Base-by-base conservation (phyloP, 2,329 filamentous ascomycete species). In the Dactylellina sp. region DNA sequence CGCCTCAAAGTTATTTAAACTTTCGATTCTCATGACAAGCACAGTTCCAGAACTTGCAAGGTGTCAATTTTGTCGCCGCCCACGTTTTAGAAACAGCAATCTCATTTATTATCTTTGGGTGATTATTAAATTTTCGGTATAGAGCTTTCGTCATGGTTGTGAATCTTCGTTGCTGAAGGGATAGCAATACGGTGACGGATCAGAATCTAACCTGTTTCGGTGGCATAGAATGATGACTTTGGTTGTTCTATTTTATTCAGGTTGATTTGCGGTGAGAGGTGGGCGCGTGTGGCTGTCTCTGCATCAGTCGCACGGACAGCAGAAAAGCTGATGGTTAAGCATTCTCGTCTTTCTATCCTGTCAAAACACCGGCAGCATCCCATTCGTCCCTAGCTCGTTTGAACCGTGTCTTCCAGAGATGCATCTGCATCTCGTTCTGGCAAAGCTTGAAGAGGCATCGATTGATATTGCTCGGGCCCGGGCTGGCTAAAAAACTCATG, bases 221-320 rank as follows among this genome's bases (percentile, higher is more conserved):
- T 32, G 22, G 2, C 24, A 28, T 25, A 22, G 24, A 50, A 50
- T 14, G 18, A 11, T 25, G 47, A 6, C n/a, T 47, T 47, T 24
- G n/a, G 2, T 47, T 22, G 11, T 5, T 18, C 9, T 47, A 6
- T 18, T 47, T 5, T 18, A 11, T 24, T 16, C 20, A 47, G 16
- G 3, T 47, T 14, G 5, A 5, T 2, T 16, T 20, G 4, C 12
- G 5, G 44, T 47, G n/a, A 4, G 22, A 11, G 44, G n/a, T 22
- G n/a, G 4, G 16, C 44, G 14, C 20, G 46, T 52, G 60, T 64
- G 60, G 60, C 59, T 62, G 47, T 49, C 22, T 47, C 20, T 18
- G 7, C 24, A 28, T 6, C 32, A 37, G 35, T 71, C 57, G 65
- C 65, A 71, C 65, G 42, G 65, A 71, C 65, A 62, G 37, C 42